Base-by-base conservation (phyloP, 176 grass and related monocot species). In the Olyra latifolia region DNA sequence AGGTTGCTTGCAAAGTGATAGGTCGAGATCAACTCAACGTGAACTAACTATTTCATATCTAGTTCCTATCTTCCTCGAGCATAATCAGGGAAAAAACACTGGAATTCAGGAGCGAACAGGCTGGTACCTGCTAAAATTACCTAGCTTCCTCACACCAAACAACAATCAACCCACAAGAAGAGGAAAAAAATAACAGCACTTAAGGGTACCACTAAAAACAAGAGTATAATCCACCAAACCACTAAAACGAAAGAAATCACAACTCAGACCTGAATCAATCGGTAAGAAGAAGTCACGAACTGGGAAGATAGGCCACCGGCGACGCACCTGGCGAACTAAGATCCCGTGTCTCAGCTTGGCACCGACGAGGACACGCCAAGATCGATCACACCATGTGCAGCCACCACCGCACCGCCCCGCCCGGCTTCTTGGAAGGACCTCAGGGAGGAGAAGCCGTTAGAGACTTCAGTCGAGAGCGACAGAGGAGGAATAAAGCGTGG, bases 61-160 rank as follows among this genome's bases (percentile, higher is more conserved):
- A 47, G 80, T 75, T 83, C 74, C 66, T 19, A 83, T 30, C 27
- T 57, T 73, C 66, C n/a, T 7, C 73, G 58, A 88, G 66, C 7
- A 56, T 14, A 6, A 29, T 0, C 20, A 13, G 7, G 12, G 7
- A 12, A 23, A 40, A 59, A 75, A 8, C 20, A 16, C 15, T 42
- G 19, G 73, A 53, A 62, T 30, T 64, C 15, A 14, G 71, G 46
- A 45, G 23, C 30, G 25, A n/a, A 6, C 65, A 19, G 73, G 78
- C 72, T 66, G 22, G 72, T n/a, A 6, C 7, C 42, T 28, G 19
- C n/a, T 16, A 11, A 20, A 7, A 35, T 35, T 35, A 35, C 32
- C 32, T 35, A 35, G 32, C 4, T 69, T 52, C 19, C 47, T 44
- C 72, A 15, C 67, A 62, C 8, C 57, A 40, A 66, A 43, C 15